These are phyloP conservation scores for Lachancea cidri DNA, from an alignment of 805 yeast genomes.

Conservation along the genomic window DNA sequence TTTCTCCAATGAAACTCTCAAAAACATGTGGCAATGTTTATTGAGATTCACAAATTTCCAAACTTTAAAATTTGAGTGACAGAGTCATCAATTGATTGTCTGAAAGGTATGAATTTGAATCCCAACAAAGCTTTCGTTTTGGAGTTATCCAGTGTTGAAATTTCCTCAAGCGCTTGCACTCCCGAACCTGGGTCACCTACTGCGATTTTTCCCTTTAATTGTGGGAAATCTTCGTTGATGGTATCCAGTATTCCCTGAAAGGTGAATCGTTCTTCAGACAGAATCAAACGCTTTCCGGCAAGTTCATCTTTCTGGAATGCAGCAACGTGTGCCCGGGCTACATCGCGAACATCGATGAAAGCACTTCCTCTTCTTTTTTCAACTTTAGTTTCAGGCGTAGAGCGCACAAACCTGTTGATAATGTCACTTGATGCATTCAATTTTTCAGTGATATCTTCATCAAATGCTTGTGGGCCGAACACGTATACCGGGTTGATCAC, in stretches of 20 bases:
- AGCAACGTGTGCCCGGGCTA: slow-evolving; percentile 49
- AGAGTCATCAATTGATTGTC: slow-evolving; percentile 21
- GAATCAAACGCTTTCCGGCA: slow-evolving; percentile 31
- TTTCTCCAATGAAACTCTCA: too few species aligned
- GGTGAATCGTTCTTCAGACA: slow-evolving; percentile 19
- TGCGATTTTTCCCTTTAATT: slow-evolving; percentile 40
- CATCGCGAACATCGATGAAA: slow-evolving; percentile 56
- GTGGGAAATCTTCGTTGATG: slow-evolving; percentile 37
- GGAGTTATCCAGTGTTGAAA: slow-evolving; percentile 13
- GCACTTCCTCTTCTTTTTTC: slow-evolving; percentile 25
- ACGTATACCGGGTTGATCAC: slow-evolving; percentile 42
- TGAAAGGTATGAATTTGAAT: slow-evolving; percentile 19
- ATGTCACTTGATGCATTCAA: slow-evolving; percentile 36
- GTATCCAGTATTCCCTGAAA: slow-evolving; percentile 26
- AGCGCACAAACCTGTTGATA: slow-evolving; percentile 30
- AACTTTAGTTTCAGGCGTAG: slow-evolving; percentile 25
- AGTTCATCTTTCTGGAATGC: slow-evolving; percentile 40
- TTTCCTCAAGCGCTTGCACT: slow-evolving; percentile 12
- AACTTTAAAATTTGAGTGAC: slow-evolving; percentile 20
- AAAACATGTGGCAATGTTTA: too few species aligned
- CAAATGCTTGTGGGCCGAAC: slow-evolving; percentile 49
- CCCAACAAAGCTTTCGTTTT: slow-evolving; percentile 21
- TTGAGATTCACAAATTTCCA: not conserved
- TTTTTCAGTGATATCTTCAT: slow-evolving; percentile 29
- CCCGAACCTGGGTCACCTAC: slow-evolving; percentile 33